phyloP scores from a whole-genome alignment of 768 basidiomycete species.

The Phallus indusiatus region DNA sequence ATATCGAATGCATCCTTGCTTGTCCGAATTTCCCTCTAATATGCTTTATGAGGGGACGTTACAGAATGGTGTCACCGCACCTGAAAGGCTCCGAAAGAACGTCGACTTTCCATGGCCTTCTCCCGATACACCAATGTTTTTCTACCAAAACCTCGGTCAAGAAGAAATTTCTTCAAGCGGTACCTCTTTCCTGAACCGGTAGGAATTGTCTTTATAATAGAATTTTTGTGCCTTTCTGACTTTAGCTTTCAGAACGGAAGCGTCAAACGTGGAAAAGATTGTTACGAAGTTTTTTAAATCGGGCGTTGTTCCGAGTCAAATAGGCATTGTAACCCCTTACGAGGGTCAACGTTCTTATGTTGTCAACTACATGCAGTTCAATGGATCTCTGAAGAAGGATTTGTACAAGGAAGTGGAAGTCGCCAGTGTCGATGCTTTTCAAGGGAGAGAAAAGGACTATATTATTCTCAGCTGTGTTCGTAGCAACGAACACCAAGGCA shows the following conservation, averaged over 20 bases:
- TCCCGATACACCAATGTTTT: slow-evolving; percentile 98
- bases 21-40: slow-evolving; percentile 98
- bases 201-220: slow-evolving; percentile 13
- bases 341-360: slow-evolving; percentile 98
- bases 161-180: slow-evolving; percentile 99
- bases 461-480: slow-evolving; percentile 96
- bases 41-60: slow-evolving; percentile 99
- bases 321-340: slow-evolving; percentile 98
- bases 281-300: slow-evolving; percentile 99
- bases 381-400: slow-evolving; percentile 98
- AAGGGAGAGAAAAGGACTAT: slow-evolving; percentile 99
- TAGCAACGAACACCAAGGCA: slow-evolving; percentile 99
- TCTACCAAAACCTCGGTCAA: slow-evolving; percentile 98
- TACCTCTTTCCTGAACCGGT: slow-evolving; percentile 96
- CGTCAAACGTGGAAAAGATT: slow-evolving; percentile 99
- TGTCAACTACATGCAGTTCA: slow-evolving; percentile 99
- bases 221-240: background rate
- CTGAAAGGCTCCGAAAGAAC: slow-evolving; percentile 93
- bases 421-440: slow-evolving; percentile 98
- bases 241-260: slow-evolving; percentile 68
- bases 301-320: slow-evolving; percentile 89
- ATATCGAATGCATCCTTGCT: slow-evolving; percentile 99
- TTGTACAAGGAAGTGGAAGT: slow-evolving; percentile 99
- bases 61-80: slow-evolving; percentile 98
- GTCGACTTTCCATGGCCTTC: slow-evolving; percentile 99